Evolutionary conservation across 345 rosid genomes (phyloP), one percentile per base, ranked within the genome.

Genomic region (Boechera divaricarpa): DNA sequence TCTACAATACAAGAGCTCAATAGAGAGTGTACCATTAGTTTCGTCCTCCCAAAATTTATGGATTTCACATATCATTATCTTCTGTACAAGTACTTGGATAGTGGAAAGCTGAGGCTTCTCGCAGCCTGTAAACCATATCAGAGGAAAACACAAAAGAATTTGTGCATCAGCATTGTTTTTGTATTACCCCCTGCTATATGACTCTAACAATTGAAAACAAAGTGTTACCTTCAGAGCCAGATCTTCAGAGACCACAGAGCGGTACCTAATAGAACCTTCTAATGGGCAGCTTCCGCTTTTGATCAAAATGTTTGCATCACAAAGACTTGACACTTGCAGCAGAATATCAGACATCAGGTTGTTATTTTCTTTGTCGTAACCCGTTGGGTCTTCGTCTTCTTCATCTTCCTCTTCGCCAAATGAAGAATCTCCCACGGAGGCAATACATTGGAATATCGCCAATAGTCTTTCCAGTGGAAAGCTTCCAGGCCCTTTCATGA

Each of bases 401-500:
- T 41, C 85, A 53, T 83, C 83, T 15, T 74, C 86, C 69, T 84
- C 90, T 73, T 86, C 89, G 4, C 77, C 87, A 10, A 77, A 39
- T 13, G 83, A 67, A 78, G 61, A 82, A 41, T 90, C 95, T 35
- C 65, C 87, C 11, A 81, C 92, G 11, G 93, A 80, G 32, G 91
- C 82, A 74, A 92, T 89, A 74, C 98, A 94, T 61, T 89, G 98
- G 73, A 85, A 92, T 67, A 94, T 88, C 57, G 98, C 98, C 73
- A 92, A 59, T 65, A 94, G 76, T 81, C 98, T 87, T 84, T 94
- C 98, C 62, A 94, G 67, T 4, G 97, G 93, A 77, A 90, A 92
- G 77, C 94, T 90, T 78, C 96, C 96, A 33, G 98, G 95, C 44
- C 98, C 98, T 86, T 90, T 94, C 86, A 87, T 79, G 28, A 89